Percentiles rank a stretch among this genome's conserved stretches.
phyloP scores from a whole-genome alignment of 495 filamentous ascomycete species.

The Podospora anserina region DNA sequence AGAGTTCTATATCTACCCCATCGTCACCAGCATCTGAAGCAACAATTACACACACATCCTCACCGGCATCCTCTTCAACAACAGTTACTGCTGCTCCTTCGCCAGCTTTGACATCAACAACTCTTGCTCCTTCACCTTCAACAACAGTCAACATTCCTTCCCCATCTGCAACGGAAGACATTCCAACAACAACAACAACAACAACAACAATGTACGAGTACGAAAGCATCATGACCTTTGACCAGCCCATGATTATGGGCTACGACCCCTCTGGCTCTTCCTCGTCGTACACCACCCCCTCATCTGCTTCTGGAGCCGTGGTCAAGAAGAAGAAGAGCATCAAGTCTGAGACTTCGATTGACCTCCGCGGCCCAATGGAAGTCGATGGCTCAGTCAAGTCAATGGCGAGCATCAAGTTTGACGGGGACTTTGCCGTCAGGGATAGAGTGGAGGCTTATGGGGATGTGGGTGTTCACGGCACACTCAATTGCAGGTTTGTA shows the following conservation, averaged over 20 bases:
- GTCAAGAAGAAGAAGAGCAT: conserved; percentile 33
- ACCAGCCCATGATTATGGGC: conserved; percentile 21
- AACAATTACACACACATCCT: not conserved
- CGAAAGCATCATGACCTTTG: conserved; percentile 37
- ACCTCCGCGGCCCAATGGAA: conserved; percentile 37
- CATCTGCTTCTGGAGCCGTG: not conserved
- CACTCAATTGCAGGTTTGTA: conserved; percentile 26
- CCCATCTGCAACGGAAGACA: conserved; percentile 1
- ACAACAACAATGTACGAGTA: conserved; percentile 34
- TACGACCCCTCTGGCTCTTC: conserved; percentile 17
- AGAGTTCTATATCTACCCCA: conserved; percentile 2
- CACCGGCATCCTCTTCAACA: conserved; percentile 1
- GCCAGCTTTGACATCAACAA: not conserved
- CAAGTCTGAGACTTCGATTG: conserved; percentile 32
- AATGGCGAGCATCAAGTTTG: conserved; percentile 30
- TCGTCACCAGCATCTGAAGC: conserved; percentile 4
- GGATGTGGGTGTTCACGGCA: conserved; percentile 33
- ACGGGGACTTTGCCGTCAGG: conserved; percentile 34
- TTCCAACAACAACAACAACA: conserved; percentile 9
- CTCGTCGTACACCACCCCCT: conserved; percentile 4
- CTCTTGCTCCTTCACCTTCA: not conserved
- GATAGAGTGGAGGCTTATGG: conserved; percentile 43
- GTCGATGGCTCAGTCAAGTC: conserved; percentile 42
- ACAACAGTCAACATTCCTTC: not conserved
- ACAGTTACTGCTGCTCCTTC: conserved; percentile 7